phyloP scores from a whole-genome alignment of 2,329 filamentous ascomycete genomes.

The Coccinonectria pachysandricola region DNA sequence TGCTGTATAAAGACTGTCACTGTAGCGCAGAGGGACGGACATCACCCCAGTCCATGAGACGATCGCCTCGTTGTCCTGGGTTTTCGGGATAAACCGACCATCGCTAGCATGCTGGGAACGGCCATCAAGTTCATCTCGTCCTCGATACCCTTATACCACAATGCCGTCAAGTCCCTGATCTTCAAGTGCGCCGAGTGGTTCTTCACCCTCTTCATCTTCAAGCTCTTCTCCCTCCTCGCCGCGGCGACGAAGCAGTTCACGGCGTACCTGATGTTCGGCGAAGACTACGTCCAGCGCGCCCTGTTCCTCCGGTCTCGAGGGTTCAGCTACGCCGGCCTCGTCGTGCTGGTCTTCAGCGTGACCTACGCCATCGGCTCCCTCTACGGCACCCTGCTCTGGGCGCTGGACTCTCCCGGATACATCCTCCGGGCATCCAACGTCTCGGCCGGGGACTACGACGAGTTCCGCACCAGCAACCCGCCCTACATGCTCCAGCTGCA shows the following conservation, averaged over 20 bases:
- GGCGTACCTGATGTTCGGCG: conserved; percentile 12
- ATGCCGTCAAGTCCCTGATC: conserved; percentile 10
- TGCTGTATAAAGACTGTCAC: no score
- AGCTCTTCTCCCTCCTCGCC: conserved; percentile 8
- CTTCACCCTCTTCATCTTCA: conserved; percentile 10
- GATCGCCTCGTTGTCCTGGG: no score
- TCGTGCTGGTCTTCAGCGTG: conserved; percentile 6
- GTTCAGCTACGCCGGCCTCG: conserved; percentile 4
- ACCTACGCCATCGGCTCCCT: conserved; percentile 5
- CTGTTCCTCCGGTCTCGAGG: conserved; percentile 8
- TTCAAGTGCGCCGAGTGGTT: conserved; percentile 11
- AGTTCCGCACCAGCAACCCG: conserved; percentile 1
- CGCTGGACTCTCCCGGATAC: conserved; percentile 9
- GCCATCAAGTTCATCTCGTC: conserved; percentile 4
- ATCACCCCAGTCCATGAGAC: no score
- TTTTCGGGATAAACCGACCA: no score
- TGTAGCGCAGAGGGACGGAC: no score
- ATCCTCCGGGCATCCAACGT: conserved; percentile 3
- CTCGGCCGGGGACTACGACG: conserved; percentile 3
- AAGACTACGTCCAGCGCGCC: conserved; percentile 9
- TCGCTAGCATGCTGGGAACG: conserved; percentile 8
- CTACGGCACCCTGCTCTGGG: conserved; percentile 11
- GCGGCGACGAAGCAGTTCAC: conserved; percentile 11
- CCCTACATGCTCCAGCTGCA: conserved; percentile 9
- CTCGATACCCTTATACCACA: conserved; percentile 9